Evolutionary conservation across 495 filamentous ascomycete genomes (phyloP), one percentile per base, ranked within the genome.

Genomic region (Thermothielavioides terrestris): DNA sequence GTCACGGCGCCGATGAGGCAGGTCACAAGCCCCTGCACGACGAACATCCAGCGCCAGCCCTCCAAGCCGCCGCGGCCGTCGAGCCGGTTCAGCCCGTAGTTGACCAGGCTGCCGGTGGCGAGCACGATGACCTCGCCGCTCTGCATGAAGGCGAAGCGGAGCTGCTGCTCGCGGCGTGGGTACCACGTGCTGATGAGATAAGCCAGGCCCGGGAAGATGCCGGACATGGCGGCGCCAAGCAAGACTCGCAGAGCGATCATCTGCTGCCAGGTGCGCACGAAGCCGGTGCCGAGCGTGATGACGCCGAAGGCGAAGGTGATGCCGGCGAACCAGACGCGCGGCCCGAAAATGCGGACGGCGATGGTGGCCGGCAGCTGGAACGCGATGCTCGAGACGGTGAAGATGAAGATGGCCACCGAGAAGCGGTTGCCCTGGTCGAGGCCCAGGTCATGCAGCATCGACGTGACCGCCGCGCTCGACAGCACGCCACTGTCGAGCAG

Each of bases 21-120:
- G n/a, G 84, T 68, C 46, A 85, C 79, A 1, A 74, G 27, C 3
- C 70, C 70, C 61, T 89, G 84, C 2, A 89, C 79, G 6, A 89
- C 59, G 49, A 80, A 88, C 80, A 87, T 88, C 78, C 83, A 88
- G 14, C 82, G 74, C 85, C 85, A 89, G 10, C 85, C 84, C 6
- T 75, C 77, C 11, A 89, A 55, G 1, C 79, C 80, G 4, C 66
- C 71, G 4, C 57, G 62, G 1, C 84, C 84, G 55, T 85, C 55
- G 7, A 85, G 66, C 36, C 78, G 74, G 46, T 86, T 84, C 18
- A 89, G 71, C 4, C 79, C 83, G 50, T 75, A 89, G 61, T 87
- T 87, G 54, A 89, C 77, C 49, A 89, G 79, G 25, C 75, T 75
- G 9, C 84, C 86, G 0, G 83, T 84, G 0, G 85, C 84, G 2